Evolutionary conservation across 768 basidiomycete species (phyloP), one percentile per base, ranked within the genome.

Genomic region (Russula griseocarnosa): DNA sequence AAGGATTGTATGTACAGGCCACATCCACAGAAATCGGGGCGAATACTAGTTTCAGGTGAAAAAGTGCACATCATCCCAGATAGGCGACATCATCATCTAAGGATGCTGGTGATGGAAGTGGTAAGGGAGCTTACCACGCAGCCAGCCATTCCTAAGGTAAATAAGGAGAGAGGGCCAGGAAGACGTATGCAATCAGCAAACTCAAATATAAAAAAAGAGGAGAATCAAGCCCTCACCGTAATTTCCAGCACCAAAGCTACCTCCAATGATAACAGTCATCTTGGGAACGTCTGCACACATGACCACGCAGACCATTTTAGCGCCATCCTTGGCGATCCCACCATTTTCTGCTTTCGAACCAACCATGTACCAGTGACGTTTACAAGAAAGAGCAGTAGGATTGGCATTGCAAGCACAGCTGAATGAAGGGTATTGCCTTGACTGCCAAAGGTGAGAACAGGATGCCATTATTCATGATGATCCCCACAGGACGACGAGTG

Each of bases 321-420:
- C 94, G 44, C 91, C 91, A 71, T 97, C 93, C 76, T 95, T 95
- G 5, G 94, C 94, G 68, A 98, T 98, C 0, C 94, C 94, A 3
- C 92, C 94, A 69, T 83, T 84, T 76, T 98, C 94, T 22, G 95
- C 95, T 68, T 94, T 95, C 5, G 91, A 94, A 6, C 94, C 94
- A 3, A 98, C 94, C 94, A 97, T 98, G 71, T 97, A 98, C 80
- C 92, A 3, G 92, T 92, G n/a, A 97, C 92, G 71, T 98, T 98
- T 51, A 96, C 94, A 47, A 98, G 82, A 81, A 97, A 98, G 22
- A 98, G 79, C 2, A 98, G 76, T 0, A 95, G 94, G 59, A 97
- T 92, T 82, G 82, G 10, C 95, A 83, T 73, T 98, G 94, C 1
- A 92, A 93, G 70, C 95, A 98, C 4, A 97, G 81, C 73, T 96